phyloP scores from a whole-genome alignment of 192 early-diverging fungal genomes.

The Bifiguratus adelaidae region DNA sequence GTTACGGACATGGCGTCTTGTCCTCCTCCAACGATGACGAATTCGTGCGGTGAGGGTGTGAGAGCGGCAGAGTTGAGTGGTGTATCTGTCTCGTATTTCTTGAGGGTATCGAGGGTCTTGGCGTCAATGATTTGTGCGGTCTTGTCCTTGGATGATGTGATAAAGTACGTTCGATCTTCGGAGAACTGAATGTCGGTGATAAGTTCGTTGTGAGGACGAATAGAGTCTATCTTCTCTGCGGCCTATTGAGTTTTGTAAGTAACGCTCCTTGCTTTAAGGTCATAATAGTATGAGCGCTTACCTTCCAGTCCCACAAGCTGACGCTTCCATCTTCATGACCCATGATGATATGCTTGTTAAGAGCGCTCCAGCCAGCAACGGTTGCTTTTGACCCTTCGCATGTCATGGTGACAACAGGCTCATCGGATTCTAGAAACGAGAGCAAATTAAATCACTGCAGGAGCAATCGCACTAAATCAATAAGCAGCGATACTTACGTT shows the following conservation, averaged over 20 bases:
- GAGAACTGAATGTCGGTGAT: constrained; percentile 94
- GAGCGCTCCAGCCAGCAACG: constrained; percentile 83
- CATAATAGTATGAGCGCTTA: too few relatives aligned
- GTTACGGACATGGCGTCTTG: constrained; percentile 99
- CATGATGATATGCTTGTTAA: constrained; percentile 88
- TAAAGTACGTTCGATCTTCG: constrained; percentile 83
- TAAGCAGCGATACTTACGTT: too few relatives aligned
- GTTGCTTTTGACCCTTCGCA: constrained; percentile 77
- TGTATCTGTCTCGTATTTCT: constrained; percentile 77
- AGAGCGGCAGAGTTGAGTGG: constrained; percentile 89
- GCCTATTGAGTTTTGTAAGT: too few relatives aligned
- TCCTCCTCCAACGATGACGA: constrained; percentile 90
- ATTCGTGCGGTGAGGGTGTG: constrained; percentile 72
- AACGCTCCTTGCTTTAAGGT: too few relatives aligned
- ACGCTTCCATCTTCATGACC: constrained; percentile 92
- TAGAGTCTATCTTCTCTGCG: constrained; percentile 52
- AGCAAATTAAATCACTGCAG: too few relatives aligned
- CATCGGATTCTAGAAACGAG: constrained; percentile 55
- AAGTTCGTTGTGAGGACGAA: constrained; percentile 53
- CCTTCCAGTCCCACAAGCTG: constrained; percentile 79
- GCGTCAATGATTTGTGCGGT: constrained; percentile 82
- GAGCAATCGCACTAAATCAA: too few relatives aligned
- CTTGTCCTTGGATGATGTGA: constrained; percentile 94
- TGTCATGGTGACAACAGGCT: constrained; percentile 64
- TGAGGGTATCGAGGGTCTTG: constrained; percentile 71